These are phyloP conservation scores for Clohesyomyces aquaticus DNA, from an alignment of 495 filamentous ascomycete genomes.

Conservation along the genomic window DNA sequence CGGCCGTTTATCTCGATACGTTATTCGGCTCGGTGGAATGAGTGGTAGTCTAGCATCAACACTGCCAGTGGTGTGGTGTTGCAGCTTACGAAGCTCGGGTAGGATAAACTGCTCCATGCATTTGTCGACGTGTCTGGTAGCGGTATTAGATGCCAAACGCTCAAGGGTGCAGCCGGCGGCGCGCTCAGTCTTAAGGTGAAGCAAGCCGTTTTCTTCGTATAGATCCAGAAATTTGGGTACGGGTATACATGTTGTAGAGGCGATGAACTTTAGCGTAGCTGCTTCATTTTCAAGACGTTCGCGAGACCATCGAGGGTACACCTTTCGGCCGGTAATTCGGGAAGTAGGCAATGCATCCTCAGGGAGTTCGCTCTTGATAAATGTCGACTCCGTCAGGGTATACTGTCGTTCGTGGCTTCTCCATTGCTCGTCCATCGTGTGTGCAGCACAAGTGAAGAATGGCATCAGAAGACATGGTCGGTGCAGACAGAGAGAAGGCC, in stretches of 20 bases:
- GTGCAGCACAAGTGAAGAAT: too few relatives aligned
- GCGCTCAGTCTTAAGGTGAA: conserved; percentile 23
- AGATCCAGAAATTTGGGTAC: conserved; percentile 19
- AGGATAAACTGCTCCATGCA: conserved; percentile 6
- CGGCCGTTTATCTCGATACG: conserved; percentile 21
- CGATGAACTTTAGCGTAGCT: conserved; percentile 23
- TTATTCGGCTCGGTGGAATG: conserved; percentile 21
- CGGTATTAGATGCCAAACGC: conserved; percentile 6
- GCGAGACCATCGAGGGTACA: conserved; percentile 9
- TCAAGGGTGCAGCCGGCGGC: neutral
- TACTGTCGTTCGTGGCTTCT: conserved; percentile 21
- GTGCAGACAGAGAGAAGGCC: too few relatives aligned
- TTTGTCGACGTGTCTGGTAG: conserved; percentile 2
- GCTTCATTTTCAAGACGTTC: conserved; percentile 24
- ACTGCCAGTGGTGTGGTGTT: conserved; percentile 14
- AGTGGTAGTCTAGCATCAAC: conserved; percentile 18
- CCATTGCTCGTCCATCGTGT: too few relatives aligned
- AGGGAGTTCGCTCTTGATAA: conserved; percentile 24
- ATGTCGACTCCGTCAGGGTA: conserved; percentile 20
- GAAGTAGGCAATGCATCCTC: conserved; percentile 13
- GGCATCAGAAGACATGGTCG: too few relatives aligned
- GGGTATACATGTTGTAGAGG: conserved; percentile 17
- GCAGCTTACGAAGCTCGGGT: conserved; percentile 17
- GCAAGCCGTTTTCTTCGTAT: conserved; percentile 19
- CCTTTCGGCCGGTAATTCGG: neutral